Base-by-base conservation (phyloP, 2,329 filamentous ascomycete genomes). In the Exophiala bonariae region DNA sequence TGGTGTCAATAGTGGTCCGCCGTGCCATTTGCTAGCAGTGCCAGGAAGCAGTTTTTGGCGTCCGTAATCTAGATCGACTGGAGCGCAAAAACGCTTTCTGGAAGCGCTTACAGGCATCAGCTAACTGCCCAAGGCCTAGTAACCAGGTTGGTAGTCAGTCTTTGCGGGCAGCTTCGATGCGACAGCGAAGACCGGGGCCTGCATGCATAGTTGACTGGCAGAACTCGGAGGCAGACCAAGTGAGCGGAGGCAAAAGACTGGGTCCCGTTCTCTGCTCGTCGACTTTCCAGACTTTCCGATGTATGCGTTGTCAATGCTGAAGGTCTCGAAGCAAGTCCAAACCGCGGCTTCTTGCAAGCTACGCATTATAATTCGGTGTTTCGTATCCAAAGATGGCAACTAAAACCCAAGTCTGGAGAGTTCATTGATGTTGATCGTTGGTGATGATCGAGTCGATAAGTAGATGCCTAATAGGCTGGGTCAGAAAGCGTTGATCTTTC, bases 141-240 rank as follows among this genome's bases (percentile, higher is more conserved):
- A n/a, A n/a, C n/a, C n/a, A n/a, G n/a, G n/a, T n/a, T n/a, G n/a
- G n/a, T n/a, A n/a, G n/a, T n/a, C n/a, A n/a, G n/a, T n/a, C n/a
- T n/a, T n/a, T n/a, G n/a, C 45, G 44, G 38, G 14, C 38, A 26
- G 20, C 37, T 51, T 37, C 34, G 42, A 26, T 20, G 30, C 30
- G 37, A 36, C 30, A 28, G 23, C n/a, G 44, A 49, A 49, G 26
- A 11, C 28, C 23, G 35, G 31, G 20, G 26, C 41, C 41, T 51
- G 49, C 34, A 47, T 68, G 39, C 35, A 47, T 35, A 31, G 39
- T 39, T 37, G 41, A 46, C 39, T 33, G 44, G 37, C 40, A 39
- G 37, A 23, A 14, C 18, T 11, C 23, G 6, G 6, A 26, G 39
- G 22, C 18, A 32, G 39, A 20, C 39, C 39, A 41, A 41, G 39